Base-by-base conservation (phyloP, 1,284 basidiomycete genomes). In the Prillingera fragicola region DNA sequence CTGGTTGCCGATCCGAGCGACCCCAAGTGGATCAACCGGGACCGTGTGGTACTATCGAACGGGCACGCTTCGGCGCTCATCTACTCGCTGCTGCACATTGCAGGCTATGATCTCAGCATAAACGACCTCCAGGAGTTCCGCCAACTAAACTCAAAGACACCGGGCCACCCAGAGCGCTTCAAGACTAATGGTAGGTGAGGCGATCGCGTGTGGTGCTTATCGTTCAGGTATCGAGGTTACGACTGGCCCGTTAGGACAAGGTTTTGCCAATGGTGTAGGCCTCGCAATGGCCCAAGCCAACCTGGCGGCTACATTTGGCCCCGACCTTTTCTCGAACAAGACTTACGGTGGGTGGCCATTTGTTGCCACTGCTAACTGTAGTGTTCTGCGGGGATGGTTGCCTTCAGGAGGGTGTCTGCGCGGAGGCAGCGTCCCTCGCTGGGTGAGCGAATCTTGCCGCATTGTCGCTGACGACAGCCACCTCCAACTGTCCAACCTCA, bases 191-290 rank as follows among this genome's bases (percentile, higher is more conserved):
- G 88, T 75, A 59, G 43, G 62, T 50, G 17, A 81, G 8, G 8
- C 8, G n/a, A n/a, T n/a, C n/a, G n/a, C n/a, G n/a, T n/a, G n/a
- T n/a, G n/a, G n/a, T n/a, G n/a, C 8, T 28, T 28, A 8, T 9
- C n/a, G 8, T 28, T 8, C n/a, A 28, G 26, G 80, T 55, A 78
- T 91, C 49, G 87, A 91, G 71, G 86, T 91, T 50, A 91, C 88
- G 51, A 91, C 88, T 41, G 88, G 87, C 45, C 87, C 88, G 45
- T 81, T 91, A 21, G 87, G 87, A 23, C 87, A 91, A 71, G 86
- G 87, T 55, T 84, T 91, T 63, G 80, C 83, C 52, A 89, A 87
- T 64, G 84, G 79, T 49, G 86, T 91, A 55, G 87, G 87, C 64
- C 73, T 91, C 38, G 88, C 87, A 41, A 87, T 91, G 47, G 88